Base-by-base conservation (phyloP, 176 grass and related monocot genomes). In the Ananas comosus region DNA sequence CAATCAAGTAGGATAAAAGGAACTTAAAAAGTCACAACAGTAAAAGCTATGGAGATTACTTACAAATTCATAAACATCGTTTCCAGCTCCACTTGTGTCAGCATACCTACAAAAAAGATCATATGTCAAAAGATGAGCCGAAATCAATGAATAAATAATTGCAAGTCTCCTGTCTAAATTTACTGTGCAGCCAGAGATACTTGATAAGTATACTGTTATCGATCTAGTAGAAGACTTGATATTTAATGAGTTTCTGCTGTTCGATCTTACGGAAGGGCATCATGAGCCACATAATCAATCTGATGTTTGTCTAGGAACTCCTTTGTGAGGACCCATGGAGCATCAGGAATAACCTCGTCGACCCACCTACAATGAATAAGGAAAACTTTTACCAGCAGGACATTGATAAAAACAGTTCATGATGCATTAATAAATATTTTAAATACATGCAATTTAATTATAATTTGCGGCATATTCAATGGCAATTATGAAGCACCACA, bases 31-130 rank as follows among this genome's bases (percentile, higher is more conserved):
- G 16, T 42, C 12, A 28, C 11, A 51, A 5, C 53, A 65, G 49
- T 7, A 13, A 42, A 10, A 61, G 7, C 16, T 50, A 56, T 50
- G 2, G 49, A 68, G 49, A 33, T 1, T 66, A 91, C 95, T 80
- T 81, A 93, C 95, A 86, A 81, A 91, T 64, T 99, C 95, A 74
- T 94, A 99, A 33, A 99, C 95, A 57, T 99, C 95, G 68, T 99
- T 86, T 69, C 82, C 82, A 63, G 90, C 75, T 10, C 94, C 95
- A 22, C 90, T 99, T 9, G 95, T 73, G 78, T 99, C 95, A 33
- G 90, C 95, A 71, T 99, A 99, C 69, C 95, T 93, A 81, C 64
- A 80, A 27, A 80, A 27, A 51, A n/a, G 18, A 69, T 22, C 19
- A 1, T 19, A 51, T 17, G 74, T 77, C 2, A 65, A 61, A 18